These are phyloP conservation scores for Vitis riparia DNA, from an alignment of 164 flowering plant species.

Conservation along the genomic window DNA sequence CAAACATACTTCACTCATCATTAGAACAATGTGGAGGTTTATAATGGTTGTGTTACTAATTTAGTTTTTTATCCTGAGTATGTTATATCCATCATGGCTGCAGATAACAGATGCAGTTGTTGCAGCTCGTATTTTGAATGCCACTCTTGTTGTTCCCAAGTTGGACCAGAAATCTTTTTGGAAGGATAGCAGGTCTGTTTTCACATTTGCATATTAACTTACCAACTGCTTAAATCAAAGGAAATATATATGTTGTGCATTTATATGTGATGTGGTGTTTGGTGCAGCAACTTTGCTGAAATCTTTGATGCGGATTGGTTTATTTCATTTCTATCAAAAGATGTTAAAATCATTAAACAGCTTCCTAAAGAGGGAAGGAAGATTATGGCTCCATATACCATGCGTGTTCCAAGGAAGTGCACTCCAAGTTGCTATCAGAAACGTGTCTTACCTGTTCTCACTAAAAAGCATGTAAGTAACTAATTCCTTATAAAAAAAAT, in stretches of 20 bases:
- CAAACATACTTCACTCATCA: neutral
- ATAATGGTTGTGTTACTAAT: neutral
- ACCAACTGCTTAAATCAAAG: neutral
- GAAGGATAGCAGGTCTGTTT: slow-evolving; percentile 61
- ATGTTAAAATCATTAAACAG: slow-evolving; percentile 53
- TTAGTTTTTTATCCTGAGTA: neutral
- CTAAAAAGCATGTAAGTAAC: slow-evolving; percentile 51
- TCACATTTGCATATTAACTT: neutral
- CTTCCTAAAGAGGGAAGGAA: slow-evolving; percentile 42
- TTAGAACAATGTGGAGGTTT: neutral
- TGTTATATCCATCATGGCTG: slow-evolving; percentile 4
- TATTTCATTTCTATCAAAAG: slow-evolving; percentile 47
- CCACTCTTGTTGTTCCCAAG: slow-evolving; percentile 67
- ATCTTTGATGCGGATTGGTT: slow-evolving; percentile 68
- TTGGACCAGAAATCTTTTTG: slow-evolving; percentile 68
- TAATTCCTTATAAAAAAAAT: neutral
- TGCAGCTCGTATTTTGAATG: slow-evolving; percentile 69
- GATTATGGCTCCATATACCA: slow-evolving; percentile 29
- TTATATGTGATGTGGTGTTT: slow-evolving; percentile 10
- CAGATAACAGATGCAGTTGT: slow-evolving; percentile 82
- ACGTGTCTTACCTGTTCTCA: slow-evolving; percentile 53
- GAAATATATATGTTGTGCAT: neutral
- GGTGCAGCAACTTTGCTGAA: slow-evolving; percentile 61
- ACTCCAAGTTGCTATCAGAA: slow-evolving; percentile 42
- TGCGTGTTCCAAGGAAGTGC: slow-evolving; percentile 77